These are phyloP conservation scores for Stachybotrys chlorohalonatus DNA, from an alignment of 2,329 filamentous ascomycete species.

Conservation along the genomic window DNA sequence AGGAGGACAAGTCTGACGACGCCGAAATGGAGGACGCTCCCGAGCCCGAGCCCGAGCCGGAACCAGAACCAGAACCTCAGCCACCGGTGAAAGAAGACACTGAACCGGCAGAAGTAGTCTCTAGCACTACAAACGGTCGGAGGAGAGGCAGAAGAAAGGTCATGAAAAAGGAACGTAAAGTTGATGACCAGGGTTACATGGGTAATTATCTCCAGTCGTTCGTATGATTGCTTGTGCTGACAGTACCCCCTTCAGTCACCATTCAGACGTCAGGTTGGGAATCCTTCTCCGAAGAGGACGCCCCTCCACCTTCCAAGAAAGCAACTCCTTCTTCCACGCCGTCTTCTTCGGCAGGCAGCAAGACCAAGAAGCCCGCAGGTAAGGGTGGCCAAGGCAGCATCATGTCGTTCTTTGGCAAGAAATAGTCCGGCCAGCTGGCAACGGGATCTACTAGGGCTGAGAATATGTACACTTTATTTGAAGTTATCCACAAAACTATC, in stretches of 20 bases:
- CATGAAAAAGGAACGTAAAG: slow-evolving; percentile 78
- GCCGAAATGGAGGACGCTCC: slow-evolving; percentile 31
- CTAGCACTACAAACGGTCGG: slow-evolving; percentile 48
- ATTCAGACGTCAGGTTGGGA: slow-evolving; percentile 82
- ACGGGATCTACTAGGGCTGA: background rate
- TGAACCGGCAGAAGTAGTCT: slow-evolving; percentile 42
- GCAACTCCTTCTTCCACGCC: slow-evolving; percentile 36
- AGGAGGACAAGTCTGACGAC: slow-evolving; percentile 26
- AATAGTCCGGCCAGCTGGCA: slow-evolving; percentile 19
- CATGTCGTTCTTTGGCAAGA: slow-evolving; percentile 88
- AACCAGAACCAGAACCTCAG: slow-evolving; percentile 23
- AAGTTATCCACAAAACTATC: slow-evolving; percentile 11
- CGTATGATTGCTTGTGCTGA: background rate
- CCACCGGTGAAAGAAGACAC: slow-evolving; percentile 25
- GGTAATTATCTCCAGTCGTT: slow-evolving; percentile 42
- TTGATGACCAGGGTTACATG: slow-evolving; percentile 85
- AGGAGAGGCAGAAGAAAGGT: slow-evolving; percentile 70
- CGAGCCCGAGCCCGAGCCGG: slow-evolving; percentile 26
- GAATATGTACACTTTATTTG: slow-evolving; percentile 12
- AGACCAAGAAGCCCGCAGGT: slow-evolving; percentile 44
- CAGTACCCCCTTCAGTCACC: slow-evolving; percentile 52
- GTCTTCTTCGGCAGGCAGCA: slow-evolving; percentile 33
- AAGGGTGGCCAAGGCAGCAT: slow-evolving; percentile 70
- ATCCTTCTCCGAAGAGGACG: slow-evolving; percentile 86
- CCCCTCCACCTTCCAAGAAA: slow-evolving; percentile 43